Evolutionary conservation across 495 filamentous ascomycete species (phyloP), one percentile per base, ranked within the genome.

Genomic region (Penicillium goetzii): DNA sequence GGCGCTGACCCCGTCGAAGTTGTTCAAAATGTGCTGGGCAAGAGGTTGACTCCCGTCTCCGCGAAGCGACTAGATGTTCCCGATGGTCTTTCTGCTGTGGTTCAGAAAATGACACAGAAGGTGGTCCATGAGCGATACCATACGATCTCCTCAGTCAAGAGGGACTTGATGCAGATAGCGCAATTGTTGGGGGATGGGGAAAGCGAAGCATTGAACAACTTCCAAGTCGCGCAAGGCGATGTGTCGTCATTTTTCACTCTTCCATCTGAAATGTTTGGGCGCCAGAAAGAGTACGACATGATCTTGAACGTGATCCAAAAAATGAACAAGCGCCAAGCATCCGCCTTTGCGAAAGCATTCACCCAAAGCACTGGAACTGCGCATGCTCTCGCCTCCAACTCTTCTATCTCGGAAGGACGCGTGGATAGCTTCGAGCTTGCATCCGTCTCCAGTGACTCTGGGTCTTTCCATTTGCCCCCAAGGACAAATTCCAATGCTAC

Each of bases 51-150:
- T 1, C 86, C 85, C 36, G 86, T 94, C 12, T 90, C 90, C 0
- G 82, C 82, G 38, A 86, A 91, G 58, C 83, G 93, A 30, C 81
- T 90, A 68, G 92, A 96, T 66, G 76, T 96, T 2, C 93, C 93
- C 0, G 91, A 94, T 59, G 88, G 86, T 26, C 80, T 97, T 25
- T 90, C 89, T 4, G 81, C 83, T 3, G 89, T 97, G 9, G 90
- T 97, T 45, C 89, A 92, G 64, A 93, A 92, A 72, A 96, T 95
- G 88, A 95, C 92, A 0, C 85, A 90, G 52, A 96, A 94, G 69
- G 88, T 87, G 32, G 89, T 93, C 21, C 85, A 86, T 53, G 92
- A 96, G 49, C 84, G 93, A 11, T 97, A 97, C 70, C 85, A 93
- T 68, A 94, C 91, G 3, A 88, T 90, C 4, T 90, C 88, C 41